Evolutionary conservation across 2,329 filamentous ascomycete species (phyloP).

Genomic region (Emydomyces testavorans): DNA sequence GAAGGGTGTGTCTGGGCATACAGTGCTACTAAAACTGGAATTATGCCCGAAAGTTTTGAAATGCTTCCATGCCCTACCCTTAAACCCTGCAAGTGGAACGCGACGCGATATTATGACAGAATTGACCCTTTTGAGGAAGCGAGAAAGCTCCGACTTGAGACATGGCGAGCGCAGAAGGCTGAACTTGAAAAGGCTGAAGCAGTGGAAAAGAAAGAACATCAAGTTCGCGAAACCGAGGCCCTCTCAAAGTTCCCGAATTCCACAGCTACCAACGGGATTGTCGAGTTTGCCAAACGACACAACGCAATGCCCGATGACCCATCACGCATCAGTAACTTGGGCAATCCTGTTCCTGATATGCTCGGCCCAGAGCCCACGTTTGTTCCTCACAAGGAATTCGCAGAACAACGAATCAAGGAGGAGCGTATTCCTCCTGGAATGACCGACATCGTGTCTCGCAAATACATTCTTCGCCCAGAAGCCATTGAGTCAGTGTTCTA

Average conservation of each 20-base stretch:
- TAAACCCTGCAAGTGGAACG: conserved; percentile 16
- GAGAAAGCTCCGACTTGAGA: conserved; percentile 10
- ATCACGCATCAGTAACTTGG: background rate
- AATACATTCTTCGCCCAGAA: conserved; percentile 51
- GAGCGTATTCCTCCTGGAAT: conserved; percentile 36
- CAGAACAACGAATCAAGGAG: conserved; percentile 30
- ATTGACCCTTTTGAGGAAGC: conserved; percentile 14
- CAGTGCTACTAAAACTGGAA: conserved; percentile 38
- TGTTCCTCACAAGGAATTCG: conserved; percentile 33
- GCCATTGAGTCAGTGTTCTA: conserved; percentile 83
- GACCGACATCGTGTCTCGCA: conserved; percentile 27
- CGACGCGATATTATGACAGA: conserved; percentile 15
- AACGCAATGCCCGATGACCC: conserved; percentile 4
- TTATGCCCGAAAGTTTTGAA: conserved; percentile 44
- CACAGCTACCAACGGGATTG: conserved; percentile 10
- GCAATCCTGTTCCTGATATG: conserved; percentile 5
- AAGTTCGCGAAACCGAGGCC: conserved; percentile 16
- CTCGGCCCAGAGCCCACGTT: conserved; percentile 19
- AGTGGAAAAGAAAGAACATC: conserved; percentile 33
- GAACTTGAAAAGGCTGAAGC: conserved; percentile 33
- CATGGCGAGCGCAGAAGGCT: conserved; percentile 12
- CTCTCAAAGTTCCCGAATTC: background rate
- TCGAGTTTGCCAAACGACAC: conserved; percentile 6
- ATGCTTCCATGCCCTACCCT: conserved; percentile 31
- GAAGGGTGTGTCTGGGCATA: conserved; percentile 49